These are phyloP conservation scores for Cucurbita moschata DNA, from an alignment of 306 rosid species.

Conservation along the genomic window DNA sequence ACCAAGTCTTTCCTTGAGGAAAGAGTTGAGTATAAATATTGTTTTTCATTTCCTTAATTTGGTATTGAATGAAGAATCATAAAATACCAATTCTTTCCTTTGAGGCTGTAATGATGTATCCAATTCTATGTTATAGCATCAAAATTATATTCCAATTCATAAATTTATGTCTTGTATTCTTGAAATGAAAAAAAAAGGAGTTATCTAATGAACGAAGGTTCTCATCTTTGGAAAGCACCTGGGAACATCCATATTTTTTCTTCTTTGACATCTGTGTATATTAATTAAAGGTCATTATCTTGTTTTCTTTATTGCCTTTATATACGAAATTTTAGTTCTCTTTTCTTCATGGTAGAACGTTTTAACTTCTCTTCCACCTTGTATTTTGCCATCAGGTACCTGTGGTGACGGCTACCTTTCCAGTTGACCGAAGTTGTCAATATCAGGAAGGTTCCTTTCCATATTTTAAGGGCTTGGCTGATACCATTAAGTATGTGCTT, in stretches of 20 bases:
- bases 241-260: not conserved
- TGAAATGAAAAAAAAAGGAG: not conserved
- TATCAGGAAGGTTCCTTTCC: conserved; percentile 82
- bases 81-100: not conserved
- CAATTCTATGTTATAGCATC: not conserved
- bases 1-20: no score
- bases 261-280: not conserved
- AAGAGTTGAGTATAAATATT: not conserved
- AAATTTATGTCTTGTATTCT: not conserved
- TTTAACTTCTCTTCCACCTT: not conserved
- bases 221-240: not conserved
- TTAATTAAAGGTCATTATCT: not conserved
- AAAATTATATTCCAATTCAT: not conserved
- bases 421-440: conserved; percentile 62
- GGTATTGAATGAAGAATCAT: not conserved
- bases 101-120: not conserved
- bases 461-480: conserved; percentile 65
- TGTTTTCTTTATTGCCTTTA: not conserved
- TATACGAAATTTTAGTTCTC: not conserved
- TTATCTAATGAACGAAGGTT: not conserved
- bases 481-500: conserved; percentile 44
- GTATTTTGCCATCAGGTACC: conserved; percentile 57
- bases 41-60: not conserved
- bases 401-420: conserved; percentile 78
- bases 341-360: not conserved